phyloP scores from a whole-genome alignment of 1,139 yeast genomes.

The Hansenula lynferdii region DNA sequence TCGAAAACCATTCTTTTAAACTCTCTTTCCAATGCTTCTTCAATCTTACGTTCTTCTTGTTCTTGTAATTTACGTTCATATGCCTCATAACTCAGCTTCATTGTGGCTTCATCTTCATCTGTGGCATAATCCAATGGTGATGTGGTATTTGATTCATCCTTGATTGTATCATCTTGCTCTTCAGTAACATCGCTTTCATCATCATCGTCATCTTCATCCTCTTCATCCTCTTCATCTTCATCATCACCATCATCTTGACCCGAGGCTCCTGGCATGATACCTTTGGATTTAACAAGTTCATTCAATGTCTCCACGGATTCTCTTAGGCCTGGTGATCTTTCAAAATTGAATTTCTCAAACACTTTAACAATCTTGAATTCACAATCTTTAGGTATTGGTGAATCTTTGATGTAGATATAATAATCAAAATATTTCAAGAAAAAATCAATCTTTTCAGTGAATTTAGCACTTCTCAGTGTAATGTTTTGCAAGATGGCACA shows the following conservation, averaged over 20 bases:
- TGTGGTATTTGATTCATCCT: conserved; percentile 21
- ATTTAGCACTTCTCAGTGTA: conserved; percentile 11
- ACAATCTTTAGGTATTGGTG: conserved; percentile 63
- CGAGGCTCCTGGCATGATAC: conserved; percentile 15
- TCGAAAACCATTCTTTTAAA: conserved; percentile 45
- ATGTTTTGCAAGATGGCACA: conserved; percentile 30
- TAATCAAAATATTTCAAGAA: conserved; percentile 68
- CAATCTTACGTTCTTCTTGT: conserved; percentile 41
- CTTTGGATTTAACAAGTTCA: conserved; percentile 14
- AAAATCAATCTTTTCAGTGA: conserved; percentile 33
- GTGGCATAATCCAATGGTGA: no score
- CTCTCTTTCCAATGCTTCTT: conserved; percentile 49
- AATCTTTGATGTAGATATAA: conserved; percentile 60
- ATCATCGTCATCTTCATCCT: conserved; percentile 24
- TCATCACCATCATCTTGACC: conserved; percentile 22
- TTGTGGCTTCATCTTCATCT: conserved; percentile 11
- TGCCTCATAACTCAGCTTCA: conserved; percentile 28
- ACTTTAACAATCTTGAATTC: conserved; percentile 48
- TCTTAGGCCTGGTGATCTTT: conserved; percentile 34
- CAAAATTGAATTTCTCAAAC: conserved; percentile 33
- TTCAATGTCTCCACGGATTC: conserved; percentile 39
- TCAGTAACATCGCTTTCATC: no score
- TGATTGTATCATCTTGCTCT: conserved; percentile 18
- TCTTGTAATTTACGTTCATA: conserved; percentile 29
- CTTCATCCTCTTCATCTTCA: conserved; percentile 21